These are phyloP conservation scores for Rhodotorula toruloides DNA, from an alignment of 768 basidiomycete genomes.

Conservation along the genomic window DNA sequence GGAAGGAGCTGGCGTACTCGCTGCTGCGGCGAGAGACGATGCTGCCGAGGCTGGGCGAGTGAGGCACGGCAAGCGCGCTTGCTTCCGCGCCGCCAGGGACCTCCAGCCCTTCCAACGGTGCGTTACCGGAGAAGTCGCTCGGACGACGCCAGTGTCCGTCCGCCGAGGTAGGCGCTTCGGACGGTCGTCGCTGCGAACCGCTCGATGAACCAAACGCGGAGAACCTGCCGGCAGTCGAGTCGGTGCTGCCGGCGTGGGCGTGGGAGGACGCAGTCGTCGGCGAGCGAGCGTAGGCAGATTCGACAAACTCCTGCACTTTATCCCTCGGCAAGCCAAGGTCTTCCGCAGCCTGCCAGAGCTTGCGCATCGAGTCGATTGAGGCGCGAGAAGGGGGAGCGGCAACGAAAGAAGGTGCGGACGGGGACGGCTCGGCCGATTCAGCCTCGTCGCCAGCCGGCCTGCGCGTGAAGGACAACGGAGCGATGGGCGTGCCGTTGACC, in stretches of 20 bases:
- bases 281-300: constrained; percentile 31
- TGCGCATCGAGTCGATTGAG: constrained; percentile 32
- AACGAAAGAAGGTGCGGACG: too few relatives aligned
- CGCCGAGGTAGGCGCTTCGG: neutral
- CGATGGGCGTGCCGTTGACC: constrained; percentile 25
- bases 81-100: too few relatives aligned
- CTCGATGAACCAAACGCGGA: neutral
- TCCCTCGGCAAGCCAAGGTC: constrained; percentile 37
- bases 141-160: neutral
- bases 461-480: too few relatives aligned
- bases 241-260: constrained; percentile 5
- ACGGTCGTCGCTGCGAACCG: neutral
- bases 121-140: too few relatives aligned
- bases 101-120: too few relatives aligned
- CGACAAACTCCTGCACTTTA: constrained; percentile 39
- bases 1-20: constrained; percentile 32
- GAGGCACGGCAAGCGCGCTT: neutral
- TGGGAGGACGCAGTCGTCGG: constrained; percentile 24
- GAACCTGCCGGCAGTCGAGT: neutral
- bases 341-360: constrained; percentile 38
- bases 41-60: constrained; percentile 22
- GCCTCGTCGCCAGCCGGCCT: too few relatives aligned
- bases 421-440: too few relatives aligned
- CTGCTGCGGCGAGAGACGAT: constrained; percentile 15
- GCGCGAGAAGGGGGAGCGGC: neutral